Evolutionary conservation across 495 filamentous ascomycete species (phyloP).

Genomic region (Penicillium samsonianum): DNA sequence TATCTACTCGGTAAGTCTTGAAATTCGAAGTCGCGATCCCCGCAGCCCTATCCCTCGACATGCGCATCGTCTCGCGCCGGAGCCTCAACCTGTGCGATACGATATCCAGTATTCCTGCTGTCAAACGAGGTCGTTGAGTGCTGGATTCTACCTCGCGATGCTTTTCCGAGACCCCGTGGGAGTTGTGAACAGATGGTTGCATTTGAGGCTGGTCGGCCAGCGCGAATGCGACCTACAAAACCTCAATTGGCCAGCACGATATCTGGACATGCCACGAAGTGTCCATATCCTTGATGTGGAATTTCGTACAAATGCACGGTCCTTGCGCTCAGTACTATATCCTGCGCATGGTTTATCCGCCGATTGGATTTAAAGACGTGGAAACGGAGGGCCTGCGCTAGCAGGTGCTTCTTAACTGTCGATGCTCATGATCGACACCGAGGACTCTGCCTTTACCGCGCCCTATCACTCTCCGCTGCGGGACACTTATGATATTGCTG

Average conservation of each 20-base stretch:
- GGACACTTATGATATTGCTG: background rate
- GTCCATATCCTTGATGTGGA: background rate
- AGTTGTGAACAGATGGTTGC: constrained; percentile 7
- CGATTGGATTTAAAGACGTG: constrained; percentile 3
- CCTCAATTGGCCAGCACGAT: constrained; percentile 4
- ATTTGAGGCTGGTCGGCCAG: constrained; percentile 8
- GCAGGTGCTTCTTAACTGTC: background rate
- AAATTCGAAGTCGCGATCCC: constrained; percentile 21
- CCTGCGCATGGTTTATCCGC: background rate
- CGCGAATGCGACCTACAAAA: constrained; percentile 14
- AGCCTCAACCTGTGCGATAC: constrained; percentile 14
- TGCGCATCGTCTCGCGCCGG: constrained; percentile 25
- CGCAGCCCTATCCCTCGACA: constrained; percentile 20
- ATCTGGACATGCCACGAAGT: background rate
- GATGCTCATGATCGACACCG: background rate
- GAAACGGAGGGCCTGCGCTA: constrained; percentile 5
- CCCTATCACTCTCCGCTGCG: background rate
- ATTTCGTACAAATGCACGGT: background rate
- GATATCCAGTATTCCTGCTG: constrained; percentile 2
- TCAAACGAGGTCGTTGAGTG: background rate
- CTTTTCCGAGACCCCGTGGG: background rate
- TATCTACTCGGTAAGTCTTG: constrained; percentile 25
- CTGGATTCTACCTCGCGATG: constrained; percentile 2
- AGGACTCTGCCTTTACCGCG: background rate
- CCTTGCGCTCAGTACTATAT: constrained; percentile 1